Percentiles rank a stretch among this genome's conserved stretches.
Evolutionary conservation across 208 protist genomes (phyloP).

Genomic region (Leishmania mexicana): DNA sequence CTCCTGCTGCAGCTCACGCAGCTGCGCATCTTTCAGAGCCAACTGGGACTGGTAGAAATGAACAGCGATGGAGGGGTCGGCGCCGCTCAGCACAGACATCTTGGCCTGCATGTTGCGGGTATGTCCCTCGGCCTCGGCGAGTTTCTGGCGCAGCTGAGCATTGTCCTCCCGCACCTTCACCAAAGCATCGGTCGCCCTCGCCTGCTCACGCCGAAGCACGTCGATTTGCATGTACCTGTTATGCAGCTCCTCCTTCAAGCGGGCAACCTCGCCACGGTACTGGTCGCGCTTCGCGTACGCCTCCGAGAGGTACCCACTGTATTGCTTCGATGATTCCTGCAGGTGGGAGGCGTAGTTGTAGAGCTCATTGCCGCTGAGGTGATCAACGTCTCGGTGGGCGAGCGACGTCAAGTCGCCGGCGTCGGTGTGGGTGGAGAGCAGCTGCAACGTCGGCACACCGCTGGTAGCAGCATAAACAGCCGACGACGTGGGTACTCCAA

Average conservation of each 20-base stretch:
- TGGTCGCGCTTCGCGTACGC: slow-evolving; percentile 61
- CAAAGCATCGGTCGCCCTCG: slow-evolving; percentile 1
- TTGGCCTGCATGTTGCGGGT: slow-evolving; percentile 17
- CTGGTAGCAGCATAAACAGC: slow-evolving; percentile 41
- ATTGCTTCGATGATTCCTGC: slow-evolving; percentile 43
- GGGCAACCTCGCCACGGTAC: slow-evolving; percentile 60
- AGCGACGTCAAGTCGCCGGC: slow-evolving; percentile 35
- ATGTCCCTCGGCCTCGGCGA: slow-evolving; percentile 28
- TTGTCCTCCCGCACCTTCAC: slow-evolving; percentile 21
- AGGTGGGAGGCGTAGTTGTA: slow-evolving; percentile 55
- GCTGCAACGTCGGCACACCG: slow-evolving; percentile 6
- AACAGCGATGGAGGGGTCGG: slow-evolving; percentile 19
- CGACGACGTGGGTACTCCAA: slow-evolving; percentile 17
- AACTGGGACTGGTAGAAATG: slow-evolving; percentile 30
- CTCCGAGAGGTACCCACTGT: slow-evolving; percentile 34
- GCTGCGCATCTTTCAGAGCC: slow-evolving; percentile 27
- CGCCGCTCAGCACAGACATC: slow-evolving; percentile 16
- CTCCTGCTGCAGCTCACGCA: slow-evolving; percentile 23
- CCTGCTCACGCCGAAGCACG: slow-evolving; percentile 25
- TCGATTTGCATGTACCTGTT: slow-evolving; percentile 41
- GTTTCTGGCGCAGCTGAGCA: slow-evolving; percentile 22
- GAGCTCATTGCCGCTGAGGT: slow-evolving; percentile 49
- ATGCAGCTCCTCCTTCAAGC: slow-evolving; percentile 59
- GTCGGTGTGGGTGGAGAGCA: slow-evolving; percentile 1
- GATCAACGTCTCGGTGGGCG: slow-evolving; percentile 31